These are phyloP conservation scores for Vickermania spadyakhi DNA, from an alignment of 208 protist species.

Conservation along the genomic window DNA sequence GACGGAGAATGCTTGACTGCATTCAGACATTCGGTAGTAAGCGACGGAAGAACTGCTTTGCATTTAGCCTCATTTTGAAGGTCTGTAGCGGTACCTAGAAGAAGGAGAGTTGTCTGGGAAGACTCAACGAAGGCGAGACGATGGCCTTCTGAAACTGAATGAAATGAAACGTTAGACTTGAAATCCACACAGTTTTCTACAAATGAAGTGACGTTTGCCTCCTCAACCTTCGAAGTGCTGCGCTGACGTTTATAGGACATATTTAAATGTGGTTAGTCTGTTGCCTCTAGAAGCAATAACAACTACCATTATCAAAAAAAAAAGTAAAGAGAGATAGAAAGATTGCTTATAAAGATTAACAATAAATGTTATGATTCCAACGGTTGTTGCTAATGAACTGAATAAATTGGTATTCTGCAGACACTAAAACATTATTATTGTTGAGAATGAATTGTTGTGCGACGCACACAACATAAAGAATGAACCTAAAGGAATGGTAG, in stretches of 20 bases:
- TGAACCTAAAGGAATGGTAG: too few species aligned
- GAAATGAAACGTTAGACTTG: conserved; percentile 39
- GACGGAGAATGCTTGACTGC: conserved; percentile 7
- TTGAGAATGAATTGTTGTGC: too few species aligned
- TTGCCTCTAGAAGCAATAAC: neutral
- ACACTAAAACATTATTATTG: too few species aligned
- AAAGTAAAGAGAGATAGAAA: conserved; percentile 11
- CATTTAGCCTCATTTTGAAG: conserved; percentile 12
- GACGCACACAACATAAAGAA: too few species aligned
- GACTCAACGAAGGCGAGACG: conserved; percentile 9
- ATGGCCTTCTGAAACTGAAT: conserved; percentile 16
- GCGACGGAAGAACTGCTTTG: neutral
- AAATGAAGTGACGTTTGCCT: conserved; percentile 41
- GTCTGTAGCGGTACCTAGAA: conserved; percentile 32
- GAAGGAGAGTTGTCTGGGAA: conserved; percentile 22
- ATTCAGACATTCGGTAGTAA: conserved; percentile 12
- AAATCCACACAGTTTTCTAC: conserved; percentile 57
- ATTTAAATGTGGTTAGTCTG: too few species aligned
- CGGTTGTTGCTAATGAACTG: too few species aligned
- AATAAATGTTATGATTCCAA: too few species aligned
- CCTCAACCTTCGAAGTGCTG: conserved; percentile 29
- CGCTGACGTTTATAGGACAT: conserved; percentile 41
- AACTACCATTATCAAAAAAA: conserved; percentile 4
- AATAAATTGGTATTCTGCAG: too few species aligned
- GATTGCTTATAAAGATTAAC: too few species aligned